A percentile compares a stretch with the other conserved stretches of the same genome.
phyloP scores from a whole-genome alignment of 805 yeast species.

The Kodamaea laetipori region DNA sequence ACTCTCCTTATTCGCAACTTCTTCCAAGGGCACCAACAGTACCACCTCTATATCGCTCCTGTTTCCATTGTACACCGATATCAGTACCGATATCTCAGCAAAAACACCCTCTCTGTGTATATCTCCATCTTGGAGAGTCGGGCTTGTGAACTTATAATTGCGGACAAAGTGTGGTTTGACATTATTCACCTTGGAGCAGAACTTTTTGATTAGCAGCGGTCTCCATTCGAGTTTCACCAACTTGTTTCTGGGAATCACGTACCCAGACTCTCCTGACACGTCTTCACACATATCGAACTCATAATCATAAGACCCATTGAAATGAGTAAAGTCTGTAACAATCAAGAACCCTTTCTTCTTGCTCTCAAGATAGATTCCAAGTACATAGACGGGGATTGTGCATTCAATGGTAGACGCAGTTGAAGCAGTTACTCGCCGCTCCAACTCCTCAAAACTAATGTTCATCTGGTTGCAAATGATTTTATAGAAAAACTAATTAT shows the following conservation, averaged over 20 bases:
- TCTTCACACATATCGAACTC: constrained; percentile 3
- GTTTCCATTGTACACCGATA: constrained; percentile 3
- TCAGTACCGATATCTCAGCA: constrained; percentile 6
- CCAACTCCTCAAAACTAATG: constrained; percentile 3
- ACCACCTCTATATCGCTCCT: constrained; percentile 9
- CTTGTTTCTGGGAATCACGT: not conserved
- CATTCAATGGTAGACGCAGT: constrained; percentile 6
- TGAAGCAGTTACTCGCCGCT: not conserved
- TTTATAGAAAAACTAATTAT: not conserved
- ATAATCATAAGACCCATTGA: not conserved
- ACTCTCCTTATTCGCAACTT: not conserved
- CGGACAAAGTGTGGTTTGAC: constrained; percentile 1
- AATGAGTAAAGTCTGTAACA: constrained; percentile 15
- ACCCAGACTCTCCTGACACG: not conserved
- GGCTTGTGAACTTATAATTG: not conserved
- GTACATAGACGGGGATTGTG: constrained; percentile 13
- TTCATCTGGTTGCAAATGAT: not conserved
- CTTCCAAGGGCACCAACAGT: constrained; percentile 5
- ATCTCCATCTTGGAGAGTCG: constrained; percentile 5
- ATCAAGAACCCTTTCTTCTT: constrained; percentile 10
- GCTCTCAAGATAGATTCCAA: constrained; percentile 9
- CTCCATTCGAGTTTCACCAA: constrained; percentile 5
- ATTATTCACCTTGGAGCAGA: constrained; percentile 5
- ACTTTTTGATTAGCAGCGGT: constrained; percentile 8
- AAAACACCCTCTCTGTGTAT: constrained; percentile 4